These are phyloP conservation scores for Thuidium tamariscinum DNA, from an alignment of 225 moss, liverwort and hornwort species.

Conservation along the genomic window DNA sequence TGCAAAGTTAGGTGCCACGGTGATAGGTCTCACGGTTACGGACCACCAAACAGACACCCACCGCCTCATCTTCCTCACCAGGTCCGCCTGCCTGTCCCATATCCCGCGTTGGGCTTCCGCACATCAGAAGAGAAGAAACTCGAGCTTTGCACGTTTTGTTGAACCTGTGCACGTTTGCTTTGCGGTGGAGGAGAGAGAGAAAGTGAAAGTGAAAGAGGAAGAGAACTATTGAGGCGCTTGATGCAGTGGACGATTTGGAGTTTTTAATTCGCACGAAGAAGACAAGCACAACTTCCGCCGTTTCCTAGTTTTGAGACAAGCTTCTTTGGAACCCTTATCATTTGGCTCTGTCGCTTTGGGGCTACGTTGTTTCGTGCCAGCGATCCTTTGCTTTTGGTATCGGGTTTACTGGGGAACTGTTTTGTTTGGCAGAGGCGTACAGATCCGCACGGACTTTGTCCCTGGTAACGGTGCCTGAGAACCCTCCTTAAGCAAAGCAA, in stretches of 20 bases:
- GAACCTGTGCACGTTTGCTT: background rate
- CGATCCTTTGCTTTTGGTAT: slow-evolving; percentile 5
- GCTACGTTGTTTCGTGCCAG: slow-evolving; percentile 10
- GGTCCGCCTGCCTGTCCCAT: background rate
- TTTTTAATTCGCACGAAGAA: slow-evolving; percentile 25
- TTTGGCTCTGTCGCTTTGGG: slow-evolving; percentile 25
- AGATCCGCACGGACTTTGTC: slow-evolving; percentile 17
- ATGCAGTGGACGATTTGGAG: slow-evolving; percentile 12
- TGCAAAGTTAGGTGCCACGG: too few species aligned
- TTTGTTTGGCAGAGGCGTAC: slow-evolving; percentile 45
- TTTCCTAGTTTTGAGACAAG: background rate
- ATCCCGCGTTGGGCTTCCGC: background rate
- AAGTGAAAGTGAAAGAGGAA: background rate
- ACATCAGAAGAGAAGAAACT: background rate
- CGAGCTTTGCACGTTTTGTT: background rate
- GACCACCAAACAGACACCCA: background rate
- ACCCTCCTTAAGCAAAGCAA: background rate
- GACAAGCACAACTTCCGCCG: background rate
- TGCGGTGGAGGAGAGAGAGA: background rate
- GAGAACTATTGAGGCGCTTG: background rate
- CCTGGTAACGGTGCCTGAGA: background rate
- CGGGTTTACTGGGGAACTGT: slow-evolving; percentile 29
- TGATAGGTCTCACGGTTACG: background rate
- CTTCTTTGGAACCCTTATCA: slow-evolving; percentile 32
- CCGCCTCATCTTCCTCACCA: slow-evolving; percentile 1